Conservation (phyloP, 78 protist species). For the Chrysochromulina parva region DNA sequence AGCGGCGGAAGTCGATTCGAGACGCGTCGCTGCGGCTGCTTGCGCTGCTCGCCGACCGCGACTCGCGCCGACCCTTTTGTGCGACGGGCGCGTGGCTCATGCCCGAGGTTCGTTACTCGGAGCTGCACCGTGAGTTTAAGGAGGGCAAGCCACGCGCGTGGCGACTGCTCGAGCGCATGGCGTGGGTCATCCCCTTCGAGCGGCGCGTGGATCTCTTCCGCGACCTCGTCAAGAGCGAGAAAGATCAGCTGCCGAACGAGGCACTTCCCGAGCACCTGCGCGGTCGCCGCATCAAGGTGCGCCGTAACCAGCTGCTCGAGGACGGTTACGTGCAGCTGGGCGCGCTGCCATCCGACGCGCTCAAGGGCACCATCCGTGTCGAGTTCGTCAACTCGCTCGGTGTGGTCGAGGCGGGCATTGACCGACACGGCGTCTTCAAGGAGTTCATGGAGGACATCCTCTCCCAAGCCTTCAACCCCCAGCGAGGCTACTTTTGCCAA, state of each 20-base stretch:
- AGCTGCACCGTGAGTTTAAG: neutral
- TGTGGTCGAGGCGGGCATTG: constrained; percentile 30
- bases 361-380: neutral
- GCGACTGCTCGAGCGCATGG: neutral
- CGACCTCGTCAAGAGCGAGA: neutral
- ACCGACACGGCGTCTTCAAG: constrained; percentile 29
- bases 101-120: too few relatives aligned
- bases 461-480: neutral
- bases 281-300: neutral
- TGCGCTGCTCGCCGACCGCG: neutral
- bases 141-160: neutral
- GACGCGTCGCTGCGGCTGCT: neutral
- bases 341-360: neutral
- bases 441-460: neutral
- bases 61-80: constrained; percentile 1
- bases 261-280: neutral
- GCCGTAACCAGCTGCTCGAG: neutral
- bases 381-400: neutral
- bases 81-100: neutral
- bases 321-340: constrained; percentile 16
- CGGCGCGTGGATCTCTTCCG: neutral
- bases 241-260: neutral
- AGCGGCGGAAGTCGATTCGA: neutral
- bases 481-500: neutral
- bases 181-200: neutral